phyloP scores from a whole-genome alignment of 2,329 filamentous ascomycete genomes.

The Alternaria novae-zelandiae region DNA sequence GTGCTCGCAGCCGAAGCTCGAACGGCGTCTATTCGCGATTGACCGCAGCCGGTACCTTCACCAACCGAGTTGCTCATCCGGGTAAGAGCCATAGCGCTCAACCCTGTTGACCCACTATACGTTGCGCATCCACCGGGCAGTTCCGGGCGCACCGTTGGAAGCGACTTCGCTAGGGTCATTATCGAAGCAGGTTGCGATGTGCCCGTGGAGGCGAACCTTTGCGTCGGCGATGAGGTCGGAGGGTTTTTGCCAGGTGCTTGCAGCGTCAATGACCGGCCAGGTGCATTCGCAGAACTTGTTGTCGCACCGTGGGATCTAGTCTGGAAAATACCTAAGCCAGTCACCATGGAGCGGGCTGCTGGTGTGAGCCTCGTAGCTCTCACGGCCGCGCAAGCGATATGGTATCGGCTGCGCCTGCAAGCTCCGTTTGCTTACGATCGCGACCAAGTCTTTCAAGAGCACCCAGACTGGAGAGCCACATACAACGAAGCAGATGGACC shows the following conservation, averaged over 20 bases:
- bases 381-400: constrained; percentile 54
- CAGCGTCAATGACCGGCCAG: constrained; percentile 52
- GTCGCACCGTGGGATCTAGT: constrained; percentile 45
- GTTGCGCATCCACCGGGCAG: constrained; percentile 43
- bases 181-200: constrained; percentile 16
- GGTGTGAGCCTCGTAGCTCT: constrained; percentile 52
- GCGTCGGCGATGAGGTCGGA: constrained; percentile 44
- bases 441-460: constrained; percentile 9
- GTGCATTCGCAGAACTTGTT: constrained; percentile 56
- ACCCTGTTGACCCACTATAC: constrained; percentile 46
- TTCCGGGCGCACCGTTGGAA: constrained; percentile 44
- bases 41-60: constrained; percentile 12
- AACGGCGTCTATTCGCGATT: constrained; percentile 14
- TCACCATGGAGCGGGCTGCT: constrained; percentile 50
- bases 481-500: background rate
- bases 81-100: constrained; percentile 38
- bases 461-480: constrained; percentile 13
- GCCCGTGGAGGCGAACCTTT: constrained; percentile 11
- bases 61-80: constrained; percentile 30
- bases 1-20: constrained; percentile 23
- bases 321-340: constrained; percentile 44
- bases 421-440: constrained; percentile 43
- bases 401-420: constrained; percentile 45
- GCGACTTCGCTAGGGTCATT: constrained; percentile 10
- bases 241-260: constrained; percentile 55